Base-by-base conservation (phyloP, 2,329 filamentous ascomycete species). In the Claviceps cyperi region DNA sequence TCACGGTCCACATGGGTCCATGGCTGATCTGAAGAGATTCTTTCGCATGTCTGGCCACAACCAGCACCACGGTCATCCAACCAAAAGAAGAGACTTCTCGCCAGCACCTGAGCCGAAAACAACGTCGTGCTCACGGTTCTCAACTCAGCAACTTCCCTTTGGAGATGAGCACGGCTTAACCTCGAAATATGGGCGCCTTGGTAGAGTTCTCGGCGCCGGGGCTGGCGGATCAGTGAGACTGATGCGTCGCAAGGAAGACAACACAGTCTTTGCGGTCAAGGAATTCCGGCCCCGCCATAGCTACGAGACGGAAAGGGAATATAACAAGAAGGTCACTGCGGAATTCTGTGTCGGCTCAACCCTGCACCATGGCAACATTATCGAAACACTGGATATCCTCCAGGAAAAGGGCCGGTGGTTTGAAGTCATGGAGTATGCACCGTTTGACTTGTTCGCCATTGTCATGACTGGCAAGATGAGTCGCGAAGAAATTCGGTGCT, bases 381-480 rank as follows among this genome's bases (percentile, higher is more conserved):
- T 98, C 59, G 92, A 98, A 66, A 97, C 92, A 1, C 77, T 98
- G 56, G 92, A 98, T 65, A 94, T 98, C 55, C 80, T 98, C 11
- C 86, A 94, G 57, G 92, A 98, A 68, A 92, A 91, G 66, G 81
- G 80, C 47, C 89, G 84, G 56, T 98, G 92, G 88, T 98, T 89
- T 61, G 91, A 97, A 62, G 92, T 98, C 41, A 98, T 98, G 92
- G 92, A 98, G 63, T 98, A 94, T 62, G 92, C 90, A 11, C 92
- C 92, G 0, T 98, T 76, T 61, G 92, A 98, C 64, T 76, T 98
- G 32, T 98, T 98, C 64, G 92, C 92, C 13, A 95, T 94, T 56
- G 92, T 98, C 57, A 98, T 98, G 92, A 97, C 92, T 0, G 92
- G 92, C 37, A 94, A 89, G 68, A 98, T 98, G 92, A 80, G 80